phyloP scores from a whole-genome alignment of 139 green algal species.

The Edaphochlamys debaryana region DNA sequence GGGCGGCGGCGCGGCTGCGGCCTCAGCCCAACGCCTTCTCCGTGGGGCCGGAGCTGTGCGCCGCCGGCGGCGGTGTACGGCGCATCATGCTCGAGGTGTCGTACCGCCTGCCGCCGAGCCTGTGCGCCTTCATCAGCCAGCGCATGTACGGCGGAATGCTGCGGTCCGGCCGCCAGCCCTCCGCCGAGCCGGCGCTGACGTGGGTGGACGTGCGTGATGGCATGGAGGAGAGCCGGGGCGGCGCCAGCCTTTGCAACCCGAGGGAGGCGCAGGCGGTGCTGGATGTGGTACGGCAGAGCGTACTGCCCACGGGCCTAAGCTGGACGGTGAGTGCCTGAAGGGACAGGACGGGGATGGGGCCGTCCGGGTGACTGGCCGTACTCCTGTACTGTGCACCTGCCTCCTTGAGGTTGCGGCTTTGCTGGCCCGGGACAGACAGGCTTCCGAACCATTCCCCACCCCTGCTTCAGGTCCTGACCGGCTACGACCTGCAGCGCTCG shows the following conservation, averaged over 20 bases:
- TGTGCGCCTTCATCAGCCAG: slow-evolving; percentile 17
- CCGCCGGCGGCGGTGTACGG: no score
- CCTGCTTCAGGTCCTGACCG: slow-evolving; percentile 31
- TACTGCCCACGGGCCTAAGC: not conserved
- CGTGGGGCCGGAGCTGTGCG: slow-evolving; percentile 4
- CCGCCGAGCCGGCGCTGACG: not conserved
- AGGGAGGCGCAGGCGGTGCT: not conserved
- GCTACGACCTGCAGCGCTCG: slow-evolving; percentile 34
- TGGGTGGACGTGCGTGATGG: slow-evolving; percentile 20
- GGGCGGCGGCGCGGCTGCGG: not conserved
- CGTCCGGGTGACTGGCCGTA: no score
- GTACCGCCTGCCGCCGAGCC: slow-evolving; percentile 20
- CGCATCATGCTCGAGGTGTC: slow-evolving; percentile 27
- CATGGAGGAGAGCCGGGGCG: not conserved
- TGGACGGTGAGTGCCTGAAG: slow-evolving; percentile 20
- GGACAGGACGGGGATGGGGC: no score
- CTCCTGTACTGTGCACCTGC: no score
- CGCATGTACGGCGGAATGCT: slow-evolving; percentile 15
- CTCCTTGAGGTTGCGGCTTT: no score
- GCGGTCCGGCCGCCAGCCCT: not conserved
- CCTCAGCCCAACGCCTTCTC: not conserved
- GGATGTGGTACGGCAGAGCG: not conserved
- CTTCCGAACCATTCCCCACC: no score
- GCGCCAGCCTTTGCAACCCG: slow-evolving; percentile 12
- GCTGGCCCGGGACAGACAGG: no score